These are phyloP conservation scores for Populus alba DNA, from an alignment of 345 rosid genomes.

Conservation along the genomic window DNA sequence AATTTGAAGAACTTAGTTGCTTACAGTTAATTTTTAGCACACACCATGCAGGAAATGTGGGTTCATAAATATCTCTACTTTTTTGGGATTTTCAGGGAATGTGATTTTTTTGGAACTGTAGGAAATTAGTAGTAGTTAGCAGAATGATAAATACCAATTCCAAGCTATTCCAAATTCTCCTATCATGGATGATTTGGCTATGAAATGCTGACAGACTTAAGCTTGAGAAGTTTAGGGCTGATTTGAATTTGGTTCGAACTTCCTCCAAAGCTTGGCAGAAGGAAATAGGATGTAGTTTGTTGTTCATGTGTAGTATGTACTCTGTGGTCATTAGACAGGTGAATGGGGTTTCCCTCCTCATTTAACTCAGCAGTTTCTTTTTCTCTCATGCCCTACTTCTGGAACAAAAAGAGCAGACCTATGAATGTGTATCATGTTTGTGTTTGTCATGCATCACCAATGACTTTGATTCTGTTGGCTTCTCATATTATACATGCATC, in stretches of 20 bases:
- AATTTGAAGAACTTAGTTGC: not conserved
- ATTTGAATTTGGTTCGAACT: not conserved
- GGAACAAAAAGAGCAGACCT: not conserved
- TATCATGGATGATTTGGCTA: not conserved
- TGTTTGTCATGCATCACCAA: not conserved
- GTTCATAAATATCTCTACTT: too few relatives aligned
- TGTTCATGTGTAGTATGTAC: not conserved
- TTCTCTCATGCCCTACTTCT: not conserved
- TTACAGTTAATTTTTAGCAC: not conserved
- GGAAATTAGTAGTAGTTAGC: not conserved
- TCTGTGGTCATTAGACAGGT: not conserved
- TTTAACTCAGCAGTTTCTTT: not conserved
- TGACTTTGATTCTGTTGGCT: not conserved
- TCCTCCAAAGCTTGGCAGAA: not conserved
- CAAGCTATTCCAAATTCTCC: not conserved
- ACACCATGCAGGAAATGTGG: too few relatives aligned
- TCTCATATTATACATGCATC: not conserved
- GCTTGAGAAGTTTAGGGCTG: not conserved
- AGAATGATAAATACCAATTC: not conserved
- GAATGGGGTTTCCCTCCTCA: not conserved
- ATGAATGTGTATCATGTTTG: not conserved
- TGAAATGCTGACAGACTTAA: not conserved
- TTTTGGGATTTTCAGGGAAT: too few relatives aligned
- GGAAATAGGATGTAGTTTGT: not conserved
- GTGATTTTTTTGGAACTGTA: not conserved